Percentiles rank a stretch among this genome's conserved stretches.
phyloP scores from a whole-genome alignment of 495 filamentous ascomycete species.

The Pseudomonodictys pantanalensis region DNA sequence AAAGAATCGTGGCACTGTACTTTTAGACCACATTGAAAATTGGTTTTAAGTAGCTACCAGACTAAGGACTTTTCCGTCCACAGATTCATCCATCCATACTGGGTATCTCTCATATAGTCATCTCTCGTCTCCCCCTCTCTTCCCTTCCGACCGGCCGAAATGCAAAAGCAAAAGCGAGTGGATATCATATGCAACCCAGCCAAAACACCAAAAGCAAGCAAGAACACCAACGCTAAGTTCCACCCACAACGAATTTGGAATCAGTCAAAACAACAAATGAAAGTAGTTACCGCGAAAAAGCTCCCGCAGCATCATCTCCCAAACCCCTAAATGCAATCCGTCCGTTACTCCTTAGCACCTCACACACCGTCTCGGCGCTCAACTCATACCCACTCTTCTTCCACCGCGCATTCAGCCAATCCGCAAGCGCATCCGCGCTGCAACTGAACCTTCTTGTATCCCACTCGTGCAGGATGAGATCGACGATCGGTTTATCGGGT shows the following conservation, averaged over 20 bases:
- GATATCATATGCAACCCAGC: conserved; percentile 4
- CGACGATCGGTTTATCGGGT: conserved; percentile 31
- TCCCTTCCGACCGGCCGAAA: neutral
- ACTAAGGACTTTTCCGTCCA: neutral
- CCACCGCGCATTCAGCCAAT: conserved; percentile 36
- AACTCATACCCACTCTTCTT: conserved; percentile 34
- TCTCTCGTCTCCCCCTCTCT: too few species aligned
- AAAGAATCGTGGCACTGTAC: too few species aligned
- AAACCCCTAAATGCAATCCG: conserved; percentile 34
- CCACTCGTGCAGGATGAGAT: conserved; percentile 34
- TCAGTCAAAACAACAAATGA: neutral
- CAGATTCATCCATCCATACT: neutral
- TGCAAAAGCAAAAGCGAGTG: neutral
- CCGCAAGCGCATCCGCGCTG: conserved; percentile 29
- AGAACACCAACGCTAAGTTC: neutral
- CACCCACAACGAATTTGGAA: too few species aligned
- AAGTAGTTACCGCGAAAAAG: conserved; percentile 22
- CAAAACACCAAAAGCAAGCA: neutral
- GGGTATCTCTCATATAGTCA: neutral
- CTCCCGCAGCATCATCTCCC: conserved; percentile 33
- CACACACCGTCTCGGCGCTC: conserved; percentile 31
- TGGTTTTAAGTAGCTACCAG: too few species aligned
- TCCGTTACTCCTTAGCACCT: conserved; percentile 32
- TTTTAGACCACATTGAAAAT: too few species aligned
- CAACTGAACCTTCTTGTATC: conserved; percentile 29